Evolutionary conservation across 2,329 filamentous ascomycete genomes (phyloP), one percentile per base, ranked within the genome.

Genomic region (Fusarium torreyae): DNA sequence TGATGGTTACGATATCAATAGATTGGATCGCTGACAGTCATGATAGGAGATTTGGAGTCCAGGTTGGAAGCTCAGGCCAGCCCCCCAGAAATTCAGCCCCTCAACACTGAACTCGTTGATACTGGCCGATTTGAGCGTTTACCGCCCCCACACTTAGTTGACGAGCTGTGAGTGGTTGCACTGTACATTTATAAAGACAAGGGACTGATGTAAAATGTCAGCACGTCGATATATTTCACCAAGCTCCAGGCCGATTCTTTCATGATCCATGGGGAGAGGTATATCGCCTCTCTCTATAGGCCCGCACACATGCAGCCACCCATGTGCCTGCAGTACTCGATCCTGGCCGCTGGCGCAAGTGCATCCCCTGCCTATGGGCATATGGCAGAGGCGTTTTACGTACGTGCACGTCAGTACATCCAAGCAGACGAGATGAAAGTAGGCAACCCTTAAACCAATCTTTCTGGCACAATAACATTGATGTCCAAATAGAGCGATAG

Each of bases 371-470:
- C 91, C 70, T 94, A 95, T 72, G 82, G 84, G 4, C 81, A 81
- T 5, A 85, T 93, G 38, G 89, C 93, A 60, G 89, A 91, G 17
- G 86, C 93, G 45, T 94, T 97, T 70, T 97, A 97, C 76, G 86
- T 88, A 39, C 87, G 93, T n/a, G 88, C 93, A 5, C 86, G 94
- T 20, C 93, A 94, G 70, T 97, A 97, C 74, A 86, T 90, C 1
- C 91, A 97, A 72, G 82, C 87, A 28, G 92, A 95, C 66, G 93
- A 97, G 80, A 91, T 97, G 88, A 92, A 89, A 77, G 85, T 86
- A 68, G 36, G 76, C 20, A 1, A 0, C 1, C 5, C 3, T 1
- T 3, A 1, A 18, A 39, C 14, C 7, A 9, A 18, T n/a, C 10
- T 34, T 1, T 4, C 1, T 58, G 80, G 82, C 91, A 91, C 5